A percentile compares a stretch with the other conserved stretches of the same genome.
These are phyloP conservation scores for Lipomyces oligophaga DNA, from an alignment of 805 yeast genomes.

Conservation along the genomic window DNA sequence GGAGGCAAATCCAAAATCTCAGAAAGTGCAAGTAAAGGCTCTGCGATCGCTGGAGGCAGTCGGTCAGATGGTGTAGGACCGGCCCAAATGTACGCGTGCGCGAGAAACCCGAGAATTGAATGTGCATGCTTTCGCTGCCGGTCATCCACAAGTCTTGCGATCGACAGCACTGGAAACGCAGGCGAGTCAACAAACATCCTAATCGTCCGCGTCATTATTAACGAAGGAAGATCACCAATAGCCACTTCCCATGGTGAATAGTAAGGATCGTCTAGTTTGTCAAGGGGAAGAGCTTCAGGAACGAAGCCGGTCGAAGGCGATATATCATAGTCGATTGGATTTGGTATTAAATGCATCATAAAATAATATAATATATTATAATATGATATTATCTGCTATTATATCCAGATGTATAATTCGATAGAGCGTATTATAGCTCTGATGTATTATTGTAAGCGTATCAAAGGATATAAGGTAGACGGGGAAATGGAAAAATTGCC, in stretches of 20 bases:
- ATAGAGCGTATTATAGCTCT: too few relatives aligned
- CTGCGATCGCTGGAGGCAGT: conserved; percentile 65
- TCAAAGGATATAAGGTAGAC: too few relatives aligned
- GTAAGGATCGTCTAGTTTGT: conserved; percentile 55
- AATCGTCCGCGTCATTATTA: conserved; percentile 61
- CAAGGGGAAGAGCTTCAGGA: conserved; percentile 64
- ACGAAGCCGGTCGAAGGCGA: conserved; percentile 73
- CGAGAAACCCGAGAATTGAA: conserved; percentile 68
- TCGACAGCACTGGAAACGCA: conserved; percentile 48
- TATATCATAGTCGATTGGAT: conserved; percentile 62
- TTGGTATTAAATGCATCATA: conserved; percentile 43
- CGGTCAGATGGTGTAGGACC: conserved; percentile 51
- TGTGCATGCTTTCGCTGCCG: conserved; percentile 74
- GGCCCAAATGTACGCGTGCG: conserved; percentile 91
- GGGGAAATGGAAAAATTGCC: too few relatives aligned
- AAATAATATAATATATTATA: too few relatives aligned
- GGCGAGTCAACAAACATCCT: conserved; percentile 55
- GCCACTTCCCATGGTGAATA: conserved; percentile 75
- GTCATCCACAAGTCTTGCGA: conserved; percentile 44
- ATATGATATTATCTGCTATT: too few relatives aligned
- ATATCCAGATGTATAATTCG: too few relatives aligned
- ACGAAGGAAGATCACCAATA: conserved; percentile 63
- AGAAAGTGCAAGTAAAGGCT: conserved; percentile 61
- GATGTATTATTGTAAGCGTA: too few relatives aligned
- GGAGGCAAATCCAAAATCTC: conserved; percentile 73